Conservation (phyloP, 2,329 filamentous ascomycete species). For the Alternaria metachromatica region DNA sequence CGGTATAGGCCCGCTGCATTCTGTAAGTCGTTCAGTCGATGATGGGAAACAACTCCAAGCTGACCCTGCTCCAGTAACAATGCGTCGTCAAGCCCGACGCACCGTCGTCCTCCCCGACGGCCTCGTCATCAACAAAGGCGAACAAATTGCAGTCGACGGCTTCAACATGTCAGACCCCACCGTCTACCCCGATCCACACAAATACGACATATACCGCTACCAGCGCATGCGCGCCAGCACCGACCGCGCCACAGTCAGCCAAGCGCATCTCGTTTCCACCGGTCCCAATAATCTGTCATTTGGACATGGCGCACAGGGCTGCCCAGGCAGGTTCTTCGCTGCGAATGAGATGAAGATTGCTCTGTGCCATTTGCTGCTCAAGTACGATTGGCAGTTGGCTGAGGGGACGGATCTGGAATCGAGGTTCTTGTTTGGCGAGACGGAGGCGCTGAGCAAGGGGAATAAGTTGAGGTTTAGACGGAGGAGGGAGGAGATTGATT, state of each 20-base stretch:
- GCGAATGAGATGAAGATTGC: slow-evolving; percentile 27
- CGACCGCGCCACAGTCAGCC: neutral
- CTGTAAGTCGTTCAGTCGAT: neutral
- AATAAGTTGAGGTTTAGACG: neutral
- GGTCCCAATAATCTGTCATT: slow-evolving; percentile 17
- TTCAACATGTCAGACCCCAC: neutral
- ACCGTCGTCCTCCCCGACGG: neutral
- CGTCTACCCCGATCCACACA: neutral
- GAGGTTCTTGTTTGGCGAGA: neutral
- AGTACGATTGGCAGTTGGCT: slow-evolving; percentile 19
- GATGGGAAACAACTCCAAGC: neutral
- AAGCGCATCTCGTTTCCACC: neutral
- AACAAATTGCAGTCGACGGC: neutral
- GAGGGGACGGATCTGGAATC: neutral
- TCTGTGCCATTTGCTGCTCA: slow-evolving; percentile 18
- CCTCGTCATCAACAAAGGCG: neutral
- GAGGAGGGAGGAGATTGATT: neutral
- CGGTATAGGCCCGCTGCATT: neutral
- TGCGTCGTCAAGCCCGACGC: neutral
- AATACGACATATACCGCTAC: neutral
- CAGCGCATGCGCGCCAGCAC: neutral
- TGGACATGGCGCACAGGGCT: slow-evolving; percentile 17
- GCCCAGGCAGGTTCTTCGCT: slow-evolving; percentile 31
- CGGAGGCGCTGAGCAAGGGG: neutral
- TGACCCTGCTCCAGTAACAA: neutral